Base-by-base conservation (phyloP, 306 rosid species). In the Cicer yamashitae region DNA sequence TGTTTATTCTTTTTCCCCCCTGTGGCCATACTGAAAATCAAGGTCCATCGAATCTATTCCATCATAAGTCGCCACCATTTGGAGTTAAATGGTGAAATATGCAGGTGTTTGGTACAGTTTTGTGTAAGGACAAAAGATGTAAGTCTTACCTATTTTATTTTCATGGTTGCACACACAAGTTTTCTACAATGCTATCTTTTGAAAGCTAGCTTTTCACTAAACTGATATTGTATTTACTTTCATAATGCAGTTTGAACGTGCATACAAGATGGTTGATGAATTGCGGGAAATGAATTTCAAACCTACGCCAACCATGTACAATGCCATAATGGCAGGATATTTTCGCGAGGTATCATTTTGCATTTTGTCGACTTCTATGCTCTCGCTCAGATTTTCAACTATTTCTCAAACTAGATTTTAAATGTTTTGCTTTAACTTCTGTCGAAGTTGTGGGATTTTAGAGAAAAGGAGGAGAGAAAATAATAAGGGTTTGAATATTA, bases 251-350 rank as follows among this genome's bases (percentile, higher is more conserved):
- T 87, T 85, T 85, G 80, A 65, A 50, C 84, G 88, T 69, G 97
- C 98, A 10, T 84, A 85, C 82, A 57, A 64, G 80, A 73, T 94
- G 87, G 83, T 91, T 46, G 65, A 60, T 60, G 92, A 87, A 74
- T 74, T 86, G 50, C 70, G 84, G 77, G 75, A 86, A 81, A 77
- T 79, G 87, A 77, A 83, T 70, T 34, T 89, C 81, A 79, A 41
- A 50, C 87, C 91, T 50, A 84, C 88, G 0, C 1, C 85, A 10
- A 10, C 17, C 84, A 89, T 91, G 91, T 94, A 87, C 88, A 91
- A 94, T 82, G 81, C 90, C 71, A 90, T 94, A 75, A 84, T 94
- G 91, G 89, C 79, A n/a, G 98, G 96, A 63, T 91, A 88, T 87
- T 91, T 88, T 67, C 91, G 96, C 56, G 92, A 91, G 96, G 98